Base-by-base conservation (phyloP, 108 stramenopile genomes). In the Fistulifera pelliculosa region DNA sequence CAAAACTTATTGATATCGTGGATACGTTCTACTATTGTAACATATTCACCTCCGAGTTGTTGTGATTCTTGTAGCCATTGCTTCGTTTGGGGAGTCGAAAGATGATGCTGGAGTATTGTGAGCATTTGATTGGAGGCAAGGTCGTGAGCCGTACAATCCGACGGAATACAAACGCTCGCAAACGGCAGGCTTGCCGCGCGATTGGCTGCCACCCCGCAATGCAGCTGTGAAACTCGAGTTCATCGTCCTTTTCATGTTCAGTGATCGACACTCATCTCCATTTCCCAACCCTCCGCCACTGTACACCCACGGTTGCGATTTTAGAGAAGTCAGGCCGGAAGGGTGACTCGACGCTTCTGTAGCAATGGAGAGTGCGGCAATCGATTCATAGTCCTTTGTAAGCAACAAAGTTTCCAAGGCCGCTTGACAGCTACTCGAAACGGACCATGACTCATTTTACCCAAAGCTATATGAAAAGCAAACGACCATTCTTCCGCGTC, bases 211-310 rank as follows among this genome's bases (percentile, higher is more conserved):
- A 66, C 0, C 54, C 54, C 17, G 54, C 39, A 19, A 56, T 27
- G 17, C 54, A 56, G 15, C 24, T 48, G 27, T 64, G 54, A 19
- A 50, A 21, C 6, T 68, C 65, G 6, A 35, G 3, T 35, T 35
- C 31, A 35, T 35, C 31, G 31, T 35, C 6, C 8, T 35, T 8
- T 6, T 35, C 8, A 8, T 6, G 8, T 35, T 35, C n/a, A n/a
- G n/a, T 3, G 31, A 35, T 35, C 31, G 31, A 35, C 31, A n/a
- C 60, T 79, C 77, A 38, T 69, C 54, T 0, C 68, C 64, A 47
- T 79, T 79, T n/a, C 77, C 77, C 16, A 79, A 41, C 26, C 77
- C 77, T 18, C 69, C 66, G 13, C 71, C 72, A 15, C 69, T 69
- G 40, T 69, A 79, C 14, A 73, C 56, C 64, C 68, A 79, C 11